Evolutionary conservation across 2,329 filamentous ascomycete species (phyloP), one percentile per base, ranked within the genome.

Genomic region (Sclerotinia glacialis): DNA sequence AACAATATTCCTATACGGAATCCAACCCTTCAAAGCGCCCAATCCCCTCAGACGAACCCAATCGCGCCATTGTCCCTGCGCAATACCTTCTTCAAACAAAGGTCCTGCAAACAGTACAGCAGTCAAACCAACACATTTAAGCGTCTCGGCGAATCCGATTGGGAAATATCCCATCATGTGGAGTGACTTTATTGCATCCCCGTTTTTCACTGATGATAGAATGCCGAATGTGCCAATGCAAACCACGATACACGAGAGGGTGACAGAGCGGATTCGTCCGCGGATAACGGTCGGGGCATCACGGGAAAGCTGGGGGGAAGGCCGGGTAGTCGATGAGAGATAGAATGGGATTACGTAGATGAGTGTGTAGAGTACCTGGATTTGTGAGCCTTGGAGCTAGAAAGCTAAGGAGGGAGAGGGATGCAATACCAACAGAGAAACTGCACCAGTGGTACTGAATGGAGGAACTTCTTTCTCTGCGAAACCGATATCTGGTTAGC

Each of bases 291-390:
- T 89, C 12, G 93, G 92, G 37, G 92, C 89, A 85, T 98, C 93
- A 75, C 95, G 88, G 68, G 91, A 91, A 37, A 96, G 85, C 65
- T 84, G 86, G 34, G 86, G 84, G 9, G 92, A 95, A 8, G 93
- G 93, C 63, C 93, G 87, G 6, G 94, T 96, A 26, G 86, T 84
- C 5, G 86, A 78, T 26, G 89, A 95, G 70, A 94, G 82, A 81
- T 99, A 97, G 78, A 98, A 92, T 31, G 95, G 94, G 4, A 91
- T 81, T 73, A 99, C 91, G 80, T 98, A 99, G 80, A 92, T 80
- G 72, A 93, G 78, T n/a, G 92, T 96, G 79, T 96, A 96, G 69
- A 88, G 78, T 69, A 93, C 80, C 91, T 91, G 67, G 0, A 40
- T 4, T 18, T 49, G 42, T 28, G 23, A 47, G 55, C 42, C 21